Conservation (phyloP, 1,284 basidiomycete genomes). For the Cryptococcus deneoformans region DNA sequence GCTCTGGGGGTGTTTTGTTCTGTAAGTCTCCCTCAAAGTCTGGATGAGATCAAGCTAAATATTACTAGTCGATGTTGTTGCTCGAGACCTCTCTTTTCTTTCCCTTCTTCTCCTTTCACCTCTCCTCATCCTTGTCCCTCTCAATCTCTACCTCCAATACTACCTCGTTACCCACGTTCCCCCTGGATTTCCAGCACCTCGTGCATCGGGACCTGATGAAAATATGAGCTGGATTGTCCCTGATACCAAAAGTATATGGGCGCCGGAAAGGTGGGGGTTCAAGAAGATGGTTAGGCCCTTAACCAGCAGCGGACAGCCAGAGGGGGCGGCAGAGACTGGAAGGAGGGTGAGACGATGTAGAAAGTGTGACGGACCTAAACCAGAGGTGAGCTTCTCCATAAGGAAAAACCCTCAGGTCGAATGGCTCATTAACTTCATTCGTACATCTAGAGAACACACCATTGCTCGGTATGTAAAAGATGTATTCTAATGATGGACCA, state of each 20-base stretch:
- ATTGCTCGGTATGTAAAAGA: constrained; percentile 87
- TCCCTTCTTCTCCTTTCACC: constrained; percentile 56
- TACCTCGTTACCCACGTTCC: constrained; percentile 73
- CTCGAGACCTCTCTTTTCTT: constrained; percentile 55
- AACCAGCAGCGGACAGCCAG: constrained; percentile 2
- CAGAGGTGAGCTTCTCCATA: constrained; percentile 63
- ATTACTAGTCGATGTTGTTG: constrained; percentile 66
- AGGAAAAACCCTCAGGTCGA: neutral
- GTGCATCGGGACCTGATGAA: constrained; percentile 15
- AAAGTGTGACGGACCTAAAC: constrained; percentile 68
- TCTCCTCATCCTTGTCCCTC: constrained; percentile 66
- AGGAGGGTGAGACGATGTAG: constrained; percentile 59
- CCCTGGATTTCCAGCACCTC: constrained; percentile 63
- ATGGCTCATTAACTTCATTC: neutral
- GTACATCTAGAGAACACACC: constrained; percentile 74
- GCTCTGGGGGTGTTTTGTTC: constrained; percentile 69
- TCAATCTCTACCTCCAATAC: constrained; percentile 79
- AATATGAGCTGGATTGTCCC: constrained; percentile 30
- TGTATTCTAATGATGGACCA: constrained; percentile 95
- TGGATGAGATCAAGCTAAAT: neutral
- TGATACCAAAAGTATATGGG: constrained; percentile 20
- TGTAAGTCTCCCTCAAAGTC: constrained; percentile 57
- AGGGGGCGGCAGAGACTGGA: constrained; percentile 6
- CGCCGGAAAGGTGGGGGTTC: constrained; percentile 32
- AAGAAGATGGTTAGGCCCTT: constrained; percentile 10